phyloP scores from a whole-genome alignment of 148 eudicot species.

The Rhododendron ovatum region DNA sequence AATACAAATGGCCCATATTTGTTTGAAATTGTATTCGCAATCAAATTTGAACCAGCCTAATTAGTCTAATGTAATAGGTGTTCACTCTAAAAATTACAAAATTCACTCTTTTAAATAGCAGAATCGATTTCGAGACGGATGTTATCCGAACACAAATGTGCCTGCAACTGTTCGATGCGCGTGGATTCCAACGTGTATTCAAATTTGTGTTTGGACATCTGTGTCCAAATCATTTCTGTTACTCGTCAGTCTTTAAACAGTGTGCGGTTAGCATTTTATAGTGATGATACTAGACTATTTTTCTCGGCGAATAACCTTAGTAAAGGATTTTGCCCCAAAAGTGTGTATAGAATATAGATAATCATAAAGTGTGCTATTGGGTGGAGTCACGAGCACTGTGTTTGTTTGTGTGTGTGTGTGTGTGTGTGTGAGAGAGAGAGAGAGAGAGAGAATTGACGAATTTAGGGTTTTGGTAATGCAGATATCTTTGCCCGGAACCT shows the following conservation, averaged over 20 bases:
- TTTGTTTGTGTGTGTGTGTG: neutral
- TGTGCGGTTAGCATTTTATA: neutral
- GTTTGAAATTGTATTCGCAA: neutral
- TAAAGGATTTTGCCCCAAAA: no score
- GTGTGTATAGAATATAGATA: neutral
- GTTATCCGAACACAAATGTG: no score
- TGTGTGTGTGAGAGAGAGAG: neutral
- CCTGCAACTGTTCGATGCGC: neutral
- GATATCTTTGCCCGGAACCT: conserved; percentile 91
- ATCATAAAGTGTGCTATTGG: neutral
- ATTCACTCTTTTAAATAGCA: neutral
- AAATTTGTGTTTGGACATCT: neutral
- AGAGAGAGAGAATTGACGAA: neutral
- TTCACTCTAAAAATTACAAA: neutral
- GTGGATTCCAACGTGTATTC: neutral
- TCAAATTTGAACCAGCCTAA: neutral
- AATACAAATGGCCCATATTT: neutral
- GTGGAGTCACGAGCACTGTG: neutral
- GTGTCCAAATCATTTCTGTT: neutral
- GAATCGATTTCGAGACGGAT: neutral
- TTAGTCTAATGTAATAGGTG: neutral
- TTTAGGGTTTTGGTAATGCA: conserved; percentile 14
- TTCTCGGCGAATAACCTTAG: no score
- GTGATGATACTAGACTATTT: neutral
- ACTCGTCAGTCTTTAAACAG: neutral